These are phyloP conservation scores for Penicillium thymicola DNA, from an alignment of 2,329 filamentous ascomycete species.

Conservation along the genomic window DNA sequence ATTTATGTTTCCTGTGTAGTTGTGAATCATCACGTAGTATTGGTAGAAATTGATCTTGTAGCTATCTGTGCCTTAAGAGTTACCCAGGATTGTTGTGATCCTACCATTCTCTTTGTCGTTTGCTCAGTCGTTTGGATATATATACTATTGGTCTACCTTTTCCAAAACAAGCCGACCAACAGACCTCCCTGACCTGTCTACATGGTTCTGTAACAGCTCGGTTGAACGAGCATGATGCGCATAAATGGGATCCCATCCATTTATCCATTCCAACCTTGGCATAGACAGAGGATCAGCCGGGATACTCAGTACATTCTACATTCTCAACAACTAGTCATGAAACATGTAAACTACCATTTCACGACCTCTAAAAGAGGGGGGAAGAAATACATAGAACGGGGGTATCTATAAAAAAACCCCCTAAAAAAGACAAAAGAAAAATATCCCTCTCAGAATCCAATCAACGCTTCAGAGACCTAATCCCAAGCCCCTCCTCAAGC, in stretches of 20 bases:
- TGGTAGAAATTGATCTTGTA: neutral
- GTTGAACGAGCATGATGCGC: too few relatives aligned
- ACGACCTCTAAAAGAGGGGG: too few relatives aligned
- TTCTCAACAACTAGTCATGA: neutral
- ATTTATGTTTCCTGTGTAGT: neutral
- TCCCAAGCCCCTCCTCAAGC: slow-evolving; percentile 21
- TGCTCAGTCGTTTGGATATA: too few relatives aligned
- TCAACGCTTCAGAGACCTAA: slow-evolving; percentile 14
- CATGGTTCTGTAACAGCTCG: too few relatives aligned
- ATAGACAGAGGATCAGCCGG: too few relatives aligned
- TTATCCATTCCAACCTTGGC: too few relatives aligned
- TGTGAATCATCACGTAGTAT: neutral
- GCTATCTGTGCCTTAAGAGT: neutral
- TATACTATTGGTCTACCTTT: neutral
- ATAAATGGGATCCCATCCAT: too few relatives aligned
- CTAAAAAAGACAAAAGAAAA: neutral
- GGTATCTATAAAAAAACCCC: neutral
- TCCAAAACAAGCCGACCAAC: neutral
- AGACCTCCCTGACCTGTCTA: neutral
- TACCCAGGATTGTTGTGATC: too few relatives aligned
- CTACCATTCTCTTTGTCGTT: too few relatives aligned
- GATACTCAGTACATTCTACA: neutral
- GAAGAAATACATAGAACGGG: neutral
- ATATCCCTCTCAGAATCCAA: neutral
- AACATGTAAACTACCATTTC: neutral